Evolutionary conservation across 148 eudicot species (phyloP).

Genomic region (Arbutus unedo): DNA sequence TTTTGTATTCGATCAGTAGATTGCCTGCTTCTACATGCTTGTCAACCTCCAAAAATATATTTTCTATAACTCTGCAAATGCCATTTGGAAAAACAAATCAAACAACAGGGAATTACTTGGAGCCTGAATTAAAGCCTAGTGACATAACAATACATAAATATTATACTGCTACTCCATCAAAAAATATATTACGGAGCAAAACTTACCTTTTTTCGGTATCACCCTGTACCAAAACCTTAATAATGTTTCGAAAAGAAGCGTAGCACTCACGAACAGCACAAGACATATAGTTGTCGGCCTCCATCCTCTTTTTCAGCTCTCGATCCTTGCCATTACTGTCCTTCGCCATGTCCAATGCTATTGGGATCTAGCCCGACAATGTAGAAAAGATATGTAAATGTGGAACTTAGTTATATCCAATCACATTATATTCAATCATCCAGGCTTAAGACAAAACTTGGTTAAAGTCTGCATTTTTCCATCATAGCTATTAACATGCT

Average conservation of each 20-base stretch:
- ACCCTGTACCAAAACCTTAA: slow-evolving; percentile 69
- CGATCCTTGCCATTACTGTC: slow-evolving; percentile 84
- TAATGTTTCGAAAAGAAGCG: slow-evolving; percentile 78
- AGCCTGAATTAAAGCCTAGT: neutral
- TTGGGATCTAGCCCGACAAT: slow-evolving; percentile 63
- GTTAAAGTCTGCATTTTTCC: neutral
- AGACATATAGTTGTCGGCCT: slow-evolving; percentile 66
- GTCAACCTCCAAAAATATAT: slow-evolving; percentile 69
- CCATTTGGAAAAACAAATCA: slow-evolving; percentile 15
- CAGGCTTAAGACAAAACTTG: neutral
- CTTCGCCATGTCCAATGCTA: slow-evolving; percentile 96
- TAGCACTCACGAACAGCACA: slow-evolving; percentile 88
- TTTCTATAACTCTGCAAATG: slow-evolving; percentile 62
- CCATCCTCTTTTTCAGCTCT: slow-evolving; percentile 78
- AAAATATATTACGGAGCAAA: neutral
- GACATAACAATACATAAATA: neutral
- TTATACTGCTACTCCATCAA: neutral
- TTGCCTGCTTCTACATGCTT: slow-evolving; percentile 48
- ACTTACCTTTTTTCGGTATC: slow-evolving; percentile 64
- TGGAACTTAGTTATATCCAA: neutral
- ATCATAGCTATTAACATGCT: neutral
- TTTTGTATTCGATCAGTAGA: slow-evolving; percentile 53
- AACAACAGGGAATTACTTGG: neutral
- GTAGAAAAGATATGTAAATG: slow-evolving; percentile 3
- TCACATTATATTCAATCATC: neutral